Percentiles rank a stretch among this genome's conserved stretches.
Evolutionary conservation across 352 stramenopile genomes (phyloP).

Genomic region (Elongisporangium undulatum): DNA sequence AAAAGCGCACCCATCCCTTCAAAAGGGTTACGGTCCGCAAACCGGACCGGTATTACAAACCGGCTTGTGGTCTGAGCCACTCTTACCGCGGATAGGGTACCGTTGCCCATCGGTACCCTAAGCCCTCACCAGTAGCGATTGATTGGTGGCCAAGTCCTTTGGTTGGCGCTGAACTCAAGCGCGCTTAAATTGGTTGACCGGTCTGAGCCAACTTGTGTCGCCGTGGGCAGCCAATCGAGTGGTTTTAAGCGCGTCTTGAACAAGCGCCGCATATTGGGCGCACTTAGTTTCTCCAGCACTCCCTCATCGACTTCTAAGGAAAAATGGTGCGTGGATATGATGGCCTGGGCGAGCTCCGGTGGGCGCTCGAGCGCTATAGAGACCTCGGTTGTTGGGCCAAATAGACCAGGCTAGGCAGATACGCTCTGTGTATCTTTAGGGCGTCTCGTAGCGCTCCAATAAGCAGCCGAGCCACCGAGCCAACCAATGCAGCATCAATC

Average conservation of each 20-base stretch:
- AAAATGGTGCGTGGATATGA: slow-evolving; percentile 53
- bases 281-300: slow-evolving; percentile 54
- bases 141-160: slow-evolving; percentile 16
- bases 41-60: not conserved
- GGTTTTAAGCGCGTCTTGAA: slow-evolving; percentile 29
- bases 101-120: not conserved
- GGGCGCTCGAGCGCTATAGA: not conserved
- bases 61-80: not conserved
- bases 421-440: slow-evolving; percentile 7
- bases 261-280: not conserved
- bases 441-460: not conserved
- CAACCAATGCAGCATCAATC: slow-evolving; percentile 3
- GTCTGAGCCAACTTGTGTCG: not conserved
- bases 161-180: slow-evolving; percentile 11
- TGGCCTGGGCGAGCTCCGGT: slow-evolving; percentile 1
- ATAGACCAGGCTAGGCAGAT: not conserved
- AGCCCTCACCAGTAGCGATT: slow-evolving; percentile 10
- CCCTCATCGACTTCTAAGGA: slow-evolving; percentile 83
- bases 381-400: not conserved
- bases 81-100: not conserved
- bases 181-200: slow-evolving; percentile 13
- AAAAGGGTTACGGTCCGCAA: not conserved
- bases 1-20: not conserved
- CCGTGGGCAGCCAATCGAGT: slow-evolving; percentile 6
- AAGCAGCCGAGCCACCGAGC: not conserved